Conservation (phyloP, 257 asterid genomes). For the Solanum gandarillasii region DNA sequence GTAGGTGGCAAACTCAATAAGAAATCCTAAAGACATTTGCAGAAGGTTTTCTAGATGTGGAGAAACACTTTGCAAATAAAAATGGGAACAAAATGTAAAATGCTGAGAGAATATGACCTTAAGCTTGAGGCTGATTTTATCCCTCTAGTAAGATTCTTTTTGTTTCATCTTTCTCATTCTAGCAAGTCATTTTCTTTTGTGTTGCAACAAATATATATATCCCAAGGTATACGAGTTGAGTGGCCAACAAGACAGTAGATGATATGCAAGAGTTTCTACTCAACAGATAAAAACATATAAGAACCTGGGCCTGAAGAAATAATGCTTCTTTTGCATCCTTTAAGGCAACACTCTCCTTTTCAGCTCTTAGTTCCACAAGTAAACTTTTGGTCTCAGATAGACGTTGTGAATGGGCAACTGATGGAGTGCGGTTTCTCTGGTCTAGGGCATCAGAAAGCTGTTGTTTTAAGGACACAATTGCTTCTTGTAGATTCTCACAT, state of each 20-base stretch:
- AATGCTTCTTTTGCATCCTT: constrained; percentile 35
- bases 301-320: constrained; percentile 63
- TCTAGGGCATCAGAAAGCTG: constrained; percentile 50
- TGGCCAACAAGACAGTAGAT: not conserved
- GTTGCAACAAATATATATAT: not conserved
- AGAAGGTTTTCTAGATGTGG: not conserved
- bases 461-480: constrained; percentile 48
- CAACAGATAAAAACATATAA: constrained; percentile 1
- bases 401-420: constrained; percentile 29
- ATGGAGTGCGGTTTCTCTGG: constrained; percentile 25
- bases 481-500: constrained; percentile 67
- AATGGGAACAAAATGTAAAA: not conserved
- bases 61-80: not conserved
- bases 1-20: not conserved
- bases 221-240: not conserved
- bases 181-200: not conserved
- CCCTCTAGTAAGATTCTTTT: not conserved
- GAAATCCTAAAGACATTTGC: not conserved
- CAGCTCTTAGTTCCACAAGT: constrained; percentile 23
- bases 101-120: not conserved
- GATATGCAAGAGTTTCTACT: not conserved
- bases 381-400: constrained; percentile 28
- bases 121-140: not conserved
- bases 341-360: constrained; percentile 25
- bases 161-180: not conserved